A percentile compares a stretch with the other conserved stretches of the same genome.
These are phyloP conservation scores for Tetramitus jugosus DNA, from an alignment of 208 protist genomes.

Conservation along the genomic window DNA sequence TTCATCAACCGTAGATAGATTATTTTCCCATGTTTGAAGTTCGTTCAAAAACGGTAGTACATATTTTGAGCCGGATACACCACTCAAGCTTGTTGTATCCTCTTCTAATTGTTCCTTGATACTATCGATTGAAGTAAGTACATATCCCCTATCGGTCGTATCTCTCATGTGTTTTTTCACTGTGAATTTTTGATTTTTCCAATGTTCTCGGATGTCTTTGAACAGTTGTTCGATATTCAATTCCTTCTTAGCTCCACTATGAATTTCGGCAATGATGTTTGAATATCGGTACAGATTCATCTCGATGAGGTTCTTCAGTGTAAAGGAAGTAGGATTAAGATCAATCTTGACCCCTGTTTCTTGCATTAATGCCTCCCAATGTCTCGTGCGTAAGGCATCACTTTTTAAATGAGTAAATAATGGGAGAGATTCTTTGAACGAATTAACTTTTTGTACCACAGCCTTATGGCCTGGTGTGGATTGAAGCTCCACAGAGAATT, in stretches of 20 bases:
- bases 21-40: constrained; percentile 88
- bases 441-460: constrained; percentile 79
- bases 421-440: constrained; percentile 88
- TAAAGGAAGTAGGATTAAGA: constrained; percentile 83
- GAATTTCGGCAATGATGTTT: constrained; percentile 87
- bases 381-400: constrained; percentile 87
- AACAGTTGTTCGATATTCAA: constrained; percentile 90
- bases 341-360: constrained; percentile 85
- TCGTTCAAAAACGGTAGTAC: constrained; percentile 88
- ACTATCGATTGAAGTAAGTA: constrained; percentile 87
- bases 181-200: constrained; percentile 74
- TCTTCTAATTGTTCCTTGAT: constrained; percentile 94
- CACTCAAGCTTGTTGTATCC: constrained; percentile 92
- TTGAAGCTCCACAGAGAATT: constrained; percentile 67
- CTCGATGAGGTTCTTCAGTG: constrained; percentile 86
- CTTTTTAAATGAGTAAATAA: constrained; percentile 90
- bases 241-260: constrained; percentile 79
- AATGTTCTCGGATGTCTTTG: constrained; percentile 81
- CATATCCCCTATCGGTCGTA: constrained; percentile 64
- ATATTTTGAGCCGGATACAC: constrained; percentile 90
- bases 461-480: constrained; percentile 56
- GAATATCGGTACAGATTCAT: constrained; percentile 90
- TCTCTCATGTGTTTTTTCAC: constrained; percentile 76
- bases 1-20: constrained; percentile 87
- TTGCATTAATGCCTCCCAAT: constrained; percentile 94